Evolutionary conservation across 1,139 yeast species (phyloP), one percentile per base, ranked within the genome.

Genomic region (Magnusiomyces tetraspermus): DNA sequence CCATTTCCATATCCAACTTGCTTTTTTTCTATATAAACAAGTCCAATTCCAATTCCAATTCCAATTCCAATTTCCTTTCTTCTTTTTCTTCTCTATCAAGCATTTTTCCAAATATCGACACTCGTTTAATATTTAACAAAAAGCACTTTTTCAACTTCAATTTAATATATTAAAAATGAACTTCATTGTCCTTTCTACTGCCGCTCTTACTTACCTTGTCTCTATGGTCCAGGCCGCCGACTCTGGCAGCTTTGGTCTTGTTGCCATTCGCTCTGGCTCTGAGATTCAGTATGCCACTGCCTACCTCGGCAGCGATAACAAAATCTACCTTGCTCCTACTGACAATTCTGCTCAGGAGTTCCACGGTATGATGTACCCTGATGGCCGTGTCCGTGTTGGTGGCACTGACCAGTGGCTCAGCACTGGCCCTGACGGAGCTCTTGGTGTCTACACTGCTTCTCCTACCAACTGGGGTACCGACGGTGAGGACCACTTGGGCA

Each of bases 401-500:
- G 49, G 49, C 23, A 46, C 49, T 23, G 49, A 46, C 42, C 8
- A 10, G 15, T 46, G 49, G 49, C 49, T 46, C 42, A 17, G 42
- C 6, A 42, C 36, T 22, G 31, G 19, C 41, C 11, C 33, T 15
- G 49, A 31, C 13, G n/a, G 24, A 2, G 11, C 15, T 11, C 15
- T 46, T 19, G 41, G 4, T 23, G 22, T 46, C n/a, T 15, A 6
- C 13, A 33, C 37, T 21, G 15, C 22, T 23, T 4, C 31, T 4
- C 49, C 49, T 13, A 6, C 11, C 11, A 46, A 21, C 30, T 46
- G 26, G 26, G 49, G 41, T 31, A 42, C 36, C 19, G 49, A 43
- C 33, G 36, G 23, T 22, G 6, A n/a, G 19, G 21, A 31, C 31
- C 30, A 24, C n/a, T 30, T 46, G 37, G 49, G 31, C 17, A 19